These are phyloP conservation scores for Didymella sp. DNA, from an alignment of 2,329 filamentous ascomycete species.

Conservation along the genomic window DNA sequence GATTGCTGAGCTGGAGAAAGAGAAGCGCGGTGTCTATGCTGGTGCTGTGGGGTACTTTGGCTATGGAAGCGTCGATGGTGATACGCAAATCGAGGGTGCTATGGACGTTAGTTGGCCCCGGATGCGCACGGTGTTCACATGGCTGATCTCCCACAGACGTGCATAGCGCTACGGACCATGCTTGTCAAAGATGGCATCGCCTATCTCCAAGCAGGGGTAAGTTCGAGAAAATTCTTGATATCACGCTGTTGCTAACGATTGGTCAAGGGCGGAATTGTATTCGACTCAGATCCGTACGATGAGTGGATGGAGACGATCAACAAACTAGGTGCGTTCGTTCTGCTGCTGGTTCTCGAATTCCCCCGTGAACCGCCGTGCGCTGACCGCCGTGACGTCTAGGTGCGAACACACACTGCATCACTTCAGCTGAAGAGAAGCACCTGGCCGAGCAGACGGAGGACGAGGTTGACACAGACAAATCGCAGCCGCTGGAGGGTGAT, in stretches of 20 bases:
- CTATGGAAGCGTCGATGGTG: constrained; percentile 73
- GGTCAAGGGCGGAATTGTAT: constrained; percentile 46
- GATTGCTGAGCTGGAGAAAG: constrained; percentile 89
- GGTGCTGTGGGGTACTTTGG: constrained; percentile 97
- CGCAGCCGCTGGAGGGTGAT: constrained; percentile 20
- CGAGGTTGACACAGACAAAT: constrained; percentile 18
- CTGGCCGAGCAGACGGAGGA: constrained; percentile 54
- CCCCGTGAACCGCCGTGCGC: constrained; percentile 14
- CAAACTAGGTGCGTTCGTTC: constrained; percentile 70
- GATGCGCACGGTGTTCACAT: constrained; percentile 19
- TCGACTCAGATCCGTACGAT: constrained; percentile 84
- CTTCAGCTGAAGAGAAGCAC: constrained; percentile 77
- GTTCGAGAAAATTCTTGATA: constrained; percentile 51
- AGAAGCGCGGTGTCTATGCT: constrained; percentile 95
- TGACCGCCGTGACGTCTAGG: constrained; percentile 38
- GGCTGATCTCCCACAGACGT: constrained; percentile 53
- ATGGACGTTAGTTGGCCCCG: constrained; percentile 69
- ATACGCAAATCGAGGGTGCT: constrained; percentile 73
- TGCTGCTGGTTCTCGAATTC: constrained; percentile 2
- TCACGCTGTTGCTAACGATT: constrained; percentile 28
- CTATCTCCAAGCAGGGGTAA: constrained; percentile 85
- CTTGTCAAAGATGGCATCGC: constrained; percentile 88
- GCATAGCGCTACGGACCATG: constrained; percentile 88
- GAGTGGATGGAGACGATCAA: constrained; percentile 98
- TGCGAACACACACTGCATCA: constrained; percentile 88